A percentile compares a stretch with the other conserved stretches of the same genome.
These are phyloP conservation scores for Xerocomellus amylosporus DNA, from an alignment of 768 basidiomycete genomes.

Conservation along the genomic window DNA sequence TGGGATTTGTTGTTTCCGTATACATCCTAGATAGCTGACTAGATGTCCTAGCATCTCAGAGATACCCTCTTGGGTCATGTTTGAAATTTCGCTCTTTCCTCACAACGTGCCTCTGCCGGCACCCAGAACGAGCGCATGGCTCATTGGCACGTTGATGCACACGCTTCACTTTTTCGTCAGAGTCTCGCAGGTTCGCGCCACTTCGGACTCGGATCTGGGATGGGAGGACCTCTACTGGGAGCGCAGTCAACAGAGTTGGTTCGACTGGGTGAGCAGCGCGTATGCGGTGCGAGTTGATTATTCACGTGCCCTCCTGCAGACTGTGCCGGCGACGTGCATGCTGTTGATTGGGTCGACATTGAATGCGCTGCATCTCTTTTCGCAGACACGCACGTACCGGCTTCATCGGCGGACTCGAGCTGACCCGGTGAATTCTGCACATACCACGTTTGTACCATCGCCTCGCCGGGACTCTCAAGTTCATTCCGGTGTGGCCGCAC, in stretches of 20 bases:
- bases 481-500: conserved; percentile 35
- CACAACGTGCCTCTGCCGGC: conserved; percentile 73
- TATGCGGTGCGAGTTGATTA: conserved; percentile 7
- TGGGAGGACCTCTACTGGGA: conserved; percentile 81
- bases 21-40: conserved; percentile 15
- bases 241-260: conserved; percentile 62
- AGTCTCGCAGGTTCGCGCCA: conserved; percentile 51
- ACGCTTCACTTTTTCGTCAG: conserved; percentile 65
- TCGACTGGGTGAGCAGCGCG: conserved; percentile 65
- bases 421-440: conserved; percentile 68
- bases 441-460: conserved; percentile 63
- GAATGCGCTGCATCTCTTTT: conserved; percentile 67
- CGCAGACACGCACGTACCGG: conserved; percentile 65
- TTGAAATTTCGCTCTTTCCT: conserved; percentile 81
- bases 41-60: conserved; percentile 47
- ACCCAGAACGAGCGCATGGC: conserved; percentile 61
- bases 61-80: conserved; percentile 69
- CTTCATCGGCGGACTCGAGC: conserved; percentile 50
- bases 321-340: conserved; percentile 58
- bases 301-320: conserved; percentile 41
- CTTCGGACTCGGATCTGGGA: conserved; percentile 65
- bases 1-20: conserved; percentile 5
- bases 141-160: conserved; percentile 64
- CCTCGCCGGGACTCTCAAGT: conserved; percentile 21
- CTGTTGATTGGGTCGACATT: conserved; percentile 52